phyloP scores from a whole-genome alignment of 2,329 filamentous ascomycete species.

The Sclerotinia spermophila region DNA sequence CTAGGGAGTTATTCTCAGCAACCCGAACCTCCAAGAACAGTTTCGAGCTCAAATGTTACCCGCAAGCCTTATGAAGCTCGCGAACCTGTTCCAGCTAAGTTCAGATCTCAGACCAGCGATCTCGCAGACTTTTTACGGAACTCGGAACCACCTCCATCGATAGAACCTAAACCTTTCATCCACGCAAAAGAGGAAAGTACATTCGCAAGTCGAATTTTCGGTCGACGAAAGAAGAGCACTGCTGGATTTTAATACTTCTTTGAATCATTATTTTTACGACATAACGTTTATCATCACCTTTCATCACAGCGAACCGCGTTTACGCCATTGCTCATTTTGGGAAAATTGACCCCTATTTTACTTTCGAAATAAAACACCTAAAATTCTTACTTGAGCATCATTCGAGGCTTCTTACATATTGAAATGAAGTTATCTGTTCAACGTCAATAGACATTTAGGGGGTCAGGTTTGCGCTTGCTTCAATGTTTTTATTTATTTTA shows the following conservation, averaged over 20 bases:
- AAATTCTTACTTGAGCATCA: background rate
- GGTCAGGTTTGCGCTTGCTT: background rate
- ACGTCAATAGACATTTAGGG: background rate
- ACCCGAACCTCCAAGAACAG: constrained; percentile 25
- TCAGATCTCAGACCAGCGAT: constrained; percentile 52
- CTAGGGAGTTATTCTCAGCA: constrained; percentile 27
- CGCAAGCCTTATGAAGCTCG: constrained; percentile 50
- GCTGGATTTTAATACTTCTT: constrained; percentile 1
- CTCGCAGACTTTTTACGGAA: constrained; percentile 63
- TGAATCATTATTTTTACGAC: background rate
- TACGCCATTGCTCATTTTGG: background rate
- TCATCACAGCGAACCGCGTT: background rate
- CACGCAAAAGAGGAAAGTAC: constrained; percentile 14
- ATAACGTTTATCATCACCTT: background rate
- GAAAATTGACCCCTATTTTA: background rate
- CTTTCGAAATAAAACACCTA: background rate
- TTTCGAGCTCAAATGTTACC: constrained; percentile 31
- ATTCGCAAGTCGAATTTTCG: constrained; percentile 20
- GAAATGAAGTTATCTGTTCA: background rate
- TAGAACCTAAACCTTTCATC: constrained; percentile 8
- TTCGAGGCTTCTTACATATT: background rate
- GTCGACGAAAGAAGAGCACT: constrained; percentile 16
- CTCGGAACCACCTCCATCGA: constrained; percentile 28
- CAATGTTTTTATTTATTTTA: background rate
- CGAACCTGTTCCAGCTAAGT: constrained; percentile 28